phyloP scores from a whole-genome alignment of 768 basidiomycete genomes.

The Porpolomopsis calyptriformis region DNA sequence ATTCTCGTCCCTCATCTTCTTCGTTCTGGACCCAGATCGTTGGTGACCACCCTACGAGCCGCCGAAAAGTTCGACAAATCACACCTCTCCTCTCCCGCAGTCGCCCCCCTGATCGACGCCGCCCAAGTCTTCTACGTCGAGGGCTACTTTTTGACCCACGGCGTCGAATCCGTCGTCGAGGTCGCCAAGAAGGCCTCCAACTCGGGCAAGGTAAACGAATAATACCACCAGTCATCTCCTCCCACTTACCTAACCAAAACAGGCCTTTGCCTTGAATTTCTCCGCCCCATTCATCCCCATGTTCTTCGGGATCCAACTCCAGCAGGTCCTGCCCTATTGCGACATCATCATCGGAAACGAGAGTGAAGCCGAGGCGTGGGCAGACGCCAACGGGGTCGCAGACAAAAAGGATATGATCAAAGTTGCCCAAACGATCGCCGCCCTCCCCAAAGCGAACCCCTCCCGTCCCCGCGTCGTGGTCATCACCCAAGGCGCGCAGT shows the following conservation, averaged over 20 bases:
- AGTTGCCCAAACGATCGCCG: conserved; percentile 71
- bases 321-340: conserved; percentile 69
- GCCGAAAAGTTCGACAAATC: conserved; percentile 83
- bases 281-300: conserved; percentile 96
- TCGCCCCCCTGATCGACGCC: conserved; percentile 65
- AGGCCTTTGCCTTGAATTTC: conserved; percentile 88
- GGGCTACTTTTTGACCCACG: conserved; percentile 97
- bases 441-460: conserved; percentile 62
- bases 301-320: conserved; percentile 79
- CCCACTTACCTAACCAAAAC: conserved; percentile 8
- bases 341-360: conserved; percentile 97
- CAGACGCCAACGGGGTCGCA: conserved; percentile 56
- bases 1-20: not conserved
- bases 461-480: conserved; percentile 72
- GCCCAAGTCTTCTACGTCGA: conserved; percentile 91
- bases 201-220: conserved; percentile 53
- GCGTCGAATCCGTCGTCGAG: conserved; percentile 56
- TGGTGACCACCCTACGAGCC: conserved; percentile 82
- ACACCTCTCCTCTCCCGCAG: conserved; percentile 65
- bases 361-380: conserved; percentile 84
- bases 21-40: conserved; percentile 43
- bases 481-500: conserved; percentile 80
- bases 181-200: conserved; percentile 69
- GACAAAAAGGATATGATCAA: conserved; percentile 52
- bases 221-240: not conserved